Conservation (phyloP, 768 basidiomycete species). For the Suillus variegatus region DNA sequence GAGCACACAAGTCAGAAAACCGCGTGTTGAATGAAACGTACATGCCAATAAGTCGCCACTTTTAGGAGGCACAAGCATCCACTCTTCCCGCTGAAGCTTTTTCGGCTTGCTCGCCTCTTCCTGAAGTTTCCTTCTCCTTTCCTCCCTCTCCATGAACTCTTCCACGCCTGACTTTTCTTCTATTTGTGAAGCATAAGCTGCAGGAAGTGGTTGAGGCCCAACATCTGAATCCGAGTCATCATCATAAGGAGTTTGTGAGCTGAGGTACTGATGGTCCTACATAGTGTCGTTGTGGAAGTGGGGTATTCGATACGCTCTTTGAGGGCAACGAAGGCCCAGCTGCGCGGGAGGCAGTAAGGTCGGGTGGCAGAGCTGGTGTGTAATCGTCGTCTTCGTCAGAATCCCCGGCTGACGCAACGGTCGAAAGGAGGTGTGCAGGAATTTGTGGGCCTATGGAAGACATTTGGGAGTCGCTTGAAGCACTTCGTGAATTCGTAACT, state of each 20-base stretch:
- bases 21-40: conserved; percentile 41
- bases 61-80: conserved; percentile 96
- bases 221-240: conserved; percentile 77
- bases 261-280: conserved; percentile 58
- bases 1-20: background rate
- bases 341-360: conserved; percentile 50
- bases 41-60: conserved; percentile 77
- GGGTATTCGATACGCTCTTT: conserved; percentile 20
- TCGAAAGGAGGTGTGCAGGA: conserved; percentile 47
- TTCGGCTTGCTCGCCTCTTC: conserved; percentile 85
- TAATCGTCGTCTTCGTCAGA: conserved; percentile 63
- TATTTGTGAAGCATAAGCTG: conserved; percentile 29
- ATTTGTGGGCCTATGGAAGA: conserved; percentile 58
- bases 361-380: conserved; percentile 74
- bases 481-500: background rate
- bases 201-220: conserved; percentile 78
- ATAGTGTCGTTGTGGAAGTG: conserved; percentile 36
- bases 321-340: conserved; percentile 28
- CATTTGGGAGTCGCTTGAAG: conserved; percentile 33
- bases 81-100: conserved; percentile 82
- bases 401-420: conserved; percentile 15
- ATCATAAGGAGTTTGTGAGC: conserved; percentile 31
- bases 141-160: conserved; percentile 86
- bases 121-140: conserved; percentile 65
- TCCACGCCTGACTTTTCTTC: conserved; percentile 64